Conservation (phyloP, 176 grass and related monocot species). For the Oryza glumipatula region DNA sequence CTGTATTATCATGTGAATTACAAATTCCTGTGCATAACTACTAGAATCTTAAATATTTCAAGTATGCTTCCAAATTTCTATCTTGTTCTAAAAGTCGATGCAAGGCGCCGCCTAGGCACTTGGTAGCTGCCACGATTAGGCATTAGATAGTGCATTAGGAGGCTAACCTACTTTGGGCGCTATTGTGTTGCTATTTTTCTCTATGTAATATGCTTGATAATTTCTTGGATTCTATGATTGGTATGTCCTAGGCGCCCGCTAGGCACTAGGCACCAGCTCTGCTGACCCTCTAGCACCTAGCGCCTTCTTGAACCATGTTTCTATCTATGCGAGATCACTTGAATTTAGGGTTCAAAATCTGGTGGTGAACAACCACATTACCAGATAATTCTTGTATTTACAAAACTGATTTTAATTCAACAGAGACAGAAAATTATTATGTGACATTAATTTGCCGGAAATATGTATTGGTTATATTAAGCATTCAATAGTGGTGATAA, state of each 20-base stretch:
- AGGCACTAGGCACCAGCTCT: no score
- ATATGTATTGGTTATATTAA: not conserved
- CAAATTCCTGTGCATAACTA: not conserved
- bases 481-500: not conserved
- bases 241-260: no score
- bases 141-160: not conserved
- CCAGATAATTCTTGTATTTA: constrained; percentile 9
- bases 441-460: not conserved
- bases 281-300: not conserved
- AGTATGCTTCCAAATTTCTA: constrained; percentile 27
- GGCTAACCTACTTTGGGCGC: not conserved
- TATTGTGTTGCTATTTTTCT: not conserved
- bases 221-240: not conserved
- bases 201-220: not conserved
- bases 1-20: not conserved
- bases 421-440: not conserved
- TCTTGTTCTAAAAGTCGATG: not conserved
- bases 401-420: not conserved
- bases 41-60: not conserved
- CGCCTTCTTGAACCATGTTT: no score
- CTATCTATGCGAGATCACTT: constrained; percentile 5
- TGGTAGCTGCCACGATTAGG: not conserved
- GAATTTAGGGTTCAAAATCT: constrained; percentile 7
- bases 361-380: not conserved
- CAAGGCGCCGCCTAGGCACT: not conserved